Evolutionary conservation across 306 rosid genomes (phyloP).

Genomic region (Quercus alba): DNA sequence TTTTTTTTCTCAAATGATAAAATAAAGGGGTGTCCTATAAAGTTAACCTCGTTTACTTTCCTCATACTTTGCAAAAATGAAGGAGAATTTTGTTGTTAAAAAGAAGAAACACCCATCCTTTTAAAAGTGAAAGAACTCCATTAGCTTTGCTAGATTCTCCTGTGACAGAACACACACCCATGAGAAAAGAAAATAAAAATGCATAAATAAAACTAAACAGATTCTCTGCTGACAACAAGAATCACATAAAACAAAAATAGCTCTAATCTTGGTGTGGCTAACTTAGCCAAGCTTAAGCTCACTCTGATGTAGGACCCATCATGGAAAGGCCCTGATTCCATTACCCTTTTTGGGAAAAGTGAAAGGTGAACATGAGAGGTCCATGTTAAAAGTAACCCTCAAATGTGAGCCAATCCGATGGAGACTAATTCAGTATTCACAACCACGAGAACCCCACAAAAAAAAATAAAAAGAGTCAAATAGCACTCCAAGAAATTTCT

Average conservation of each 20-base stretch:
- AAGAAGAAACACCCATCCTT: neutral
- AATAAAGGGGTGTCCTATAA: neutral
- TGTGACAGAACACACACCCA: neutral
- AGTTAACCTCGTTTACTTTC: neutral
- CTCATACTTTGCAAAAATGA: neutral
- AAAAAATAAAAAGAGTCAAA: slow-evolving; percentile 18
- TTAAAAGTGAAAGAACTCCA: neutral
- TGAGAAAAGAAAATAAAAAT: slow-evolving; percentile 1
- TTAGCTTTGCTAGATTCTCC: slow-evolving; percentile 29
- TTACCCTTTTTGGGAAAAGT: slow-evolving; percentile 23
- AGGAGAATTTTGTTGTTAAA: neutral
- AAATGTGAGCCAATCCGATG: slow-evolving; percentile 32
- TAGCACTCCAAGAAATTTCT: slow-evolving; percentile 1
- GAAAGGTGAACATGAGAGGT: slow-evolving; percentile 49
- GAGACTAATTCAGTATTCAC: slow-evolving; percentile 23
- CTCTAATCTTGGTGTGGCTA: neutral
- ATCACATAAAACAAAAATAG: neutral
- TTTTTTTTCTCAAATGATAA: neutral
- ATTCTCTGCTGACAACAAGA: slow-evolving; percentile 26
- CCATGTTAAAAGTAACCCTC: slow-evolving; percentile 44
- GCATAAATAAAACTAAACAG: neutral
- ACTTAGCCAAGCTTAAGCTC: slow-evolving; percentile 28
- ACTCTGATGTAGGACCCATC: slow-evolving; percentile 5
- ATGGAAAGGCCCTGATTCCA: slow-evolving; percentile 31
- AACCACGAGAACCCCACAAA: slow-evolving; percentile 9